A percentile compares a stretch with the other conserved stretches of the same genome.
phyloP scores from a whole-genome alignment of 2,329 filamentous ascomycete species.

The Aspergillus nomiae region DNA sequence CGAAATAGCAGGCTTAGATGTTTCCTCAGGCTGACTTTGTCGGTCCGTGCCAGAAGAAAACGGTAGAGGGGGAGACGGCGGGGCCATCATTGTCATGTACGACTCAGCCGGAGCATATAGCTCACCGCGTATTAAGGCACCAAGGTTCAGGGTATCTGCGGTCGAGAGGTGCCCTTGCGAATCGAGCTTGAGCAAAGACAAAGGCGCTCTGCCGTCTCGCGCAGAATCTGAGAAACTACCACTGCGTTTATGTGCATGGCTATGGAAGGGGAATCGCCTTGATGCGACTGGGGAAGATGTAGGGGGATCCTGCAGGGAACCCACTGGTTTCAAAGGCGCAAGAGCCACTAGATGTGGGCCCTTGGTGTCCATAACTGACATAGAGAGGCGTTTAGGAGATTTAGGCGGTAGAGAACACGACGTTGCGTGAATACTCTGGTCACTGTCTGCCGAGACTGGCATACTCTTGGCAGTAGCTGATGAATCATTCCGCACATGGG shows the following conservation, averaged over 20 bases:
- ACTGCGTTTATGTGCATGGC: constrained; percentile 73
- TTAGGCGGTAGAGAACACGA: constrained; percentile 63
- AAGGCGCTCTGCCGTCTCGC: constrained; percentile 64
- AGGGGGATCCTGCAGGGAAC: constrained; percentile 30
- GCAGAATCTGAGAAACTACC: constrained; percentile 85
- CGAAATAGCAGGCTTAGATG: constrained; percentile 28
- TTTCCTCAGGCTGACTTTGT: constrained; percentile 32
- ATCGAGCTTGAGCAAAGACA: constrained; percentile 51
- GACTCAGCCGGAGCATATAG: constrained; percentile 80
- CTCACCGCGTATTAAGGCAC: constrained; percentile 84
- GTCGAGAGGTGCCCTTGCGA: constrained; percentile 48
- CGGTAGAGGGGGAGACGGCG: constrained; percentile 49
- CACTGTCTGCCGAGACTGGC: constrained; percentile 43
- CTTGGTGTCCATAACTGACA: constrained; percentile 33
- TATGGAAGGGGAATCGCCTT: constrained; percentile 51
- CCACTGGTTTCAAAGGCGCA: constrained; percentile 31
- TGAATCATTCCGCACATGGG: constrained; percentile 40
- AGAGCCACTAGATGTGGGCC: constrained; percentile 47
- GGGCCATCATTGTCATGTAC: constrained; percentile 69
- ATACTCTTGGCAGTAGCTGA: constrained; percentile 37
- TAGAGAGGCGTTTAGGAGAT: constrained; percentile 41
- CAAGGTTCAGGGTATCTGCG: constrained; percentile 69
- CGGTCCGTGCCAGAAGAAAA: constrained; percentile 31
- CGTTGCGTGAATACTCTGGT: constrained; percentile 57
- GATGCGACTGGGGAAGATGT: constrained; percentile 33